These are phyloP conservation scores for Tricholoma hemisulphureum DNA, from an alignment of 768 basidiomycete genomes.

Conservation along the genomic window DNA sequence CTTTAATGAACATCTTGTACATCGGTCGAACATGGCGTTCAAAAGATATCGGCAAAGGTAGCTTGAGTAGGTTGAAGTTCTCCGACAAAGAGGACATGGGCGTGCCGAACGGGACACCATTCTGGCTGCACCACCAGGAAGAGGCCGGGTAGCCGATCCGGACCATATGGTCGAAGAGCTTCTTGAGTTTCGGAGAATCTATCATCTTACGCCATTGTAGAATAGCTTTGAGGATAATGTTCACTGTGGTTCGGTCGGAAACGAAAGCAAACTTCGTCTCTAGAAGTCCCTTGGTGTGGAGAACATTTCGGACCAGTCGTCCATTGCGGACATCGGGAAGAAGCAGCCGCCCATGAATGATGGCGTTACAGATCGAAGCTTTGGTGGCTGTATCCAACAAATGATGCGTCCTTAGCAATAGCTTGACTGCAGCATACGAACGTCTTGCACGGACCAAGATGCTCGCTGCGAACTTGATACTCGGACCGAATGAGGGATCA, in stretches of 20 bases:
- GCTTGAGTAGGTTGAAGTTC: slow-evolving; percentile 32
- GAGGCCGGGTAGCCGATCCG: slow-evolving; percentile 56
- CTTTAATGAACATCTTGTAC: slow-evolving; percentile 72
- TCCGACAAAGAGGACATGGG: slow-evolving; percentile 14
- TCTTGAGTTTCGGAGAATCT: slow-evolving; percentile 42
- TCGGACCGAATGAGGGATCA: slow-evolving; percentile 23
- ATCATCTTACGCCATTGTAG: slow-evolving; percentile 50
- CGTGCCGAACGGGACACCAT: slow-evolving; percentile 48
- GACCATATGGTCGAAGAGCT: slow-evolving; percentile 65
- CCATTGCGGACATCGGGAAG: slow-evolving; percentile 36
- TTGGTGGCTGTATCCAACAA: slow-evolving; percentile 29
- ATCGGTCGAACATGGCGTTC: slow-evolving; percentile 62
- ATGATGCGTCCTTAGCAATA: slow-evolving; percentile 32
- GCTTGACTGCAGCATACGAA: slow-evolving; percentile 40
- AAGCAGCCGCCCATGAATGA: slow-evolving; percentile 46
- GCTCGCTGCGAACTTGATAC: slow-evolving; percentile 33
- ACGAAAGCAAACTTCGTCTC: slow-evolving; percentile 45
- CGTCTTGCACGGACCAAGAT: slow-evolving; percentile 43
- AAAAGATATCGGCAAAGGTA: slow-evolving; percentile 49
- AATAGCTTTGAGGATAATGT: slow-evolving; percentile 63
- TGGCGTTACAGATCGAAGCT: slow-evolving; percentile 55
- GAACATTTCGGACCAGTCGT: slow-evolving; percentile 43
- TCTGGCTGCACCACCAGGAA: slow-evolving; percentile 23
- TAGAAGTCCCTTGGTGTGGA: slow-evolving; percentile 43
- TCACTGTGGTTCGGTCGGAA: slow-evolving; percentile 68